phyloP scores from a whole-genome alignment of 352 stramenopile genomes.

The Discostella stelligera region DNA sequence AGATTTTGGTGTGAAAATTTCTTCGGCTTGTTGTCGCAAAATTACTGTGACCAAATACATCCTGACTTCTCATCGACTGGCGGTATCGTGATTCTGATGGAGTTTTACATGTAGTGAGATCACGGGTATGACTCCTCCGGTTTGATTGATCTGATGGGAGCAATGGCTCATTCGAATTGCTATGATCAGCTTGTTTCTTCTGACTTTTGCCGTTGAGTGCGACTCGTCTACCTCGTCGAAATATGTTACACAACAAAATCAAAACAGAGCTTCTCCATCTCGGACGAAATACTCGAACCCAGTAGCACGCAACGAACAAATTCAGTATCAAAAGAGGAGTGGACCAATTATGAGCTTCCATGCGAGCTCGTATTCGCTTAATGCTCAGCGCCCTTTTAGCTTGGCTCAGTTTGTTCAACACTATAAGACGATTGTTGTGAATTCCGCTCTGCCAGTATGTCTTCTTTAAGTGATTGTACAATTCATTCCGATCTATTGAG shows the following conservation, averaged over 20 bases:
- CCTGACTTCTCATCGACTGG: constrained; percentile 2
- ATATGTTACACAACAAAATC: background rate
- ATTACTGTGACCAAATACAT: background rate
- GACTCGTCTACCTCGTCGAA: background rate
- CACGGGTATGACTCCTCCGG: constrained; percentile 1
- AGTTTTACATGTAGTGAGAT: constrained; percentile 1
- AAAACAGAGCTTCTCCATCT: background rate
- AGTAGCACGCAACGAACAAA: constrained; percentile 16
- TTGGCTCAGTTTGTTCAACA: constrained; percentile 43
- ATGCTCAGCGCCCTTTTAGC: constrained; percentile 36
- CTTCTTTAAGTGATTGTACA: constrained; percentile 41
- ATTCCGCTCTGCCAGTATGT: constrained; percentile 41
- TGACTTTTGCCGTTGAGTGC: background rate
- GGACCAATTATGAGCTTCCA: constrained; percentile 23
- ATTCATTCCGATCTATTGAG: constrained; percentile 30
- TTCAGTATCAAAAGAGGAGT: constrained; percentile 12
- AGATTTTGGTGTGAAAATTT: constrained; percentile 2
- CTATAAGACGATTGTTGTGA: constrained; percentile 49
- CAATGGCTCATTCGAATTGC: background rate
- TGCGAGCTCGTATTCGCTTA: constrained; percentile 24
- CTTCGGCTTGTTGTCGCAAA: constrained; percentile 7
- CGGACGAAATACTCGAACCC: constrained; percentile 5
- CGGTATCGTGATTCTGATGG: constrained; percentile 4
- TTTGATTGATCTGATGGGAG: background rate
- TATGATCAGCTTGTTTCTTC: background rate